These are phyloP conservation scores for Yamadazyma songkhlaensis DNA, from an alignment of 1,139 yeast species.

Conservation along the genomic window DNA sequence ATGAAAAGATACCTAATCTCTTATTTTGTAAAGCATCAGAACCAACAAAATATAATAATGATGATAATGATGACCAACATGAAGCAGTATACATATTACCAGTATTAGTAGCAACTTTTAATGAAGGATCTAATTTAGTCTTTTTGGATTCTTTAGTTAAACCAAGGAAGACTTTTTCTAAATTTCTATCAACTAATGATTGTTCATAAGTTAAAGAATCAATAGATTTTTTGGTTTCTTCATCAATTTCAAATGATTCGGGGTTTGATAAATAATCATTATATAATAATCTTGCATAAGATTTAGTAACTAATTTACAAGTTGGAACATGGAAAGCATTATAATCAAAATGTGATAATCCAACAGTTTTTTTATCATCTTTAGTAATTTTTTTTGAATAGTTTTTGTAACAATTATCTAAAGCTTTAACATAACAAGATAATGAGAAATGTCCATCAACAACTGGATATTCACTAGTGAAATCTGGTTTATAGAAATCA, in stretches of 20 bases:
- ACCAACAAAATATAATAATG: slow-evolving; percentile 75
- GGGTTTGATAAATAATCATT: slow-evolving; percentile 80
- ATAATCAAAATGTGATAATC: slow-evolving; percentile 80
- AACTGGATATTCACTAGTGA: slow-evolving; percentile 93
- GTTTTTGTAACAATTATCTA: slow-evolving; percentile 79
- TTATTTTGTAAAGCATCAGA: slow-evolving; percentile 72
- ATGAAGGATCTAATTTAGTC: slow-evolving; percentile 74
- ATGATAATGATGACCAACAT: slow-evolving; percentile 82
- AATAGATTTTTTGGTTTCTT: slow-evolving; percentile 56
- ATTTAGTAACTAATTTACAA: slow-evolving; percentile 90
- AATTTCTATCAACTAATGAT: slow-evolving; percentile 71
- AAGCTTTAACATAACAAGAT: slow-evolving; percentile 89
- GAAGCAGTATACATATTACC: slow-evolving; percentile 99
- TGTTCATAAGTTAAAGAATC: slow-evolving; percentile 68
- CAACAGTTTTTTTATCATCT: slow-evolving; percentile 54
- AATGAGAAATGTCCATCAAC: slow-evolving; percentile 98
- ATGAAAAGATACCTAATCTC: slow-evolving; percentile 90
- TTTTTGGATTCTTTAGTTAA: slow-evolving; percentile 71
- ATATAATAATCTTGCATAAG: slow-evolving; percentile 88
- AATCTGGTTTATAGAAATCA: slow-evolving; percentile 97
- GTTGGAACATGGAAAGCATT: slow-evolving; percentile 98
- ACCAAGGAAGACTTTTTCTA: slow-evolving; percentile 83
- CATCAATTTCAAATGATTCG: slow-evolving; percentile 51
- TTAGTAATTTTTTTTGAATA: slow-evolving; percentile 80
- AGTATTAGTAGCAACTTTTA: slow-evolving; percentile 89